These are phyloP conservation scores for Talaromyces sp. DNA, from an alignment of 2,329 filamentous ascomycete species.

Conservation along the genomic window DNA sequence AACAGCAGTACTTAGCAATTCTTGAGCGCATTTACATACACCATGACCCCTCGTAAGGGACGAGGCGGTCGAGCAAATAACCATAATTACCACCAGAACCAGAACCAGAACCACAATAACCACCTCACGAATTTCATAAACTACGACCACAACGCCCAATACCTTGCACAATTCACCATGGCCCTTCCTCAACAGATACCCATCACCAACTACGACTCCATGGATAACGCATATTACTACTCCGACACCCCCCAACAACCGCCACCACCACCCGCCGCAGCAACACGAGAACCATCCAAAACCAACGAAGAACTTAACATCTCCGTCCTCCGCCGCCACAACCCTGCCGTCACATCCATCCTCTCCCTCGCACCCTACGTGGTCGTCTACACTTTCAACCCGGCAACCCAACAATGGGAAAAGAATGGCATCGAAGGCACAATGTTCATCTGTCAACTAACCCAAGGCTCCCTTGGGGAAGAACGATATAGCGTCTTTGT, in stretches of 20 bases:
- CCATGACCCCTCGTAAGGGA: conserved; percentile 33
- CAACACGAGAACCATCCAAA: conserved; percentile 35
- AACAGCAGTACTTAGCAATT: not conserved
- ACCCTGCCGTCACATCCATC: conserved; percentile 69
- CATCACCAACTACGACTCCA: conserved; percentile 58
- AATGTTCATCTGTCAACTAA: conserved; percentile 75
- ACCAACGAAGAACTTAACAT: conserved; percentile 84
- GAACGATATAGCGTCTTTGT: conserved; percentile 61
- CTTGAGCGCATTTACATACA: conserved; percentile 3
- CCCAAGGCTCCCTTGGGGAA: conserved; percentile 43
- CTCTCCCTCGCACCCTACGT: conserved; percentile 79
- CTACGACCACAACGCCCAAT: conserved; percentile 15
- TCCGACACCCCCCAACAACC: conserved; percentile 32
- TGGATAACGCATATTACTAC: conserved; percentile 55
- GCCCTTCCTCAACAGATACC: conserved; percentile 18
- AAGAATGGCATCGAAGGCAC: conserved; percentile 83
- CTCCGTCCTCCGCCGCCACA: conserved; percentile 75
- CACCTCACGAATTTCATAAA: conserved; percentile 19
- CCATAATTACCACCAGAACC: conserved; percentile 24
- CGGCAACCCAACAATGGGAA: conserved; percentile 68
- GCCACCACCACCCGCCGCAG: conserved; percentile 16
- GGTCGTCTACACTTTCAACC: conserved; percentile 77
- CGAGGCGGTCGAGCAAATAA: conserved; percentile 29
- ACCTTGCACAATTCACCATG: conserved; percentile 10
- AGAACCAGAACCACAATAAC: conserved; percentile 11